A percentile compares a stretch with the other conserved stretches of the same genome.
Conservation (phyloP, 495 filamentous ascomycete species). For the Aspergillus bridgeri region DNA sequence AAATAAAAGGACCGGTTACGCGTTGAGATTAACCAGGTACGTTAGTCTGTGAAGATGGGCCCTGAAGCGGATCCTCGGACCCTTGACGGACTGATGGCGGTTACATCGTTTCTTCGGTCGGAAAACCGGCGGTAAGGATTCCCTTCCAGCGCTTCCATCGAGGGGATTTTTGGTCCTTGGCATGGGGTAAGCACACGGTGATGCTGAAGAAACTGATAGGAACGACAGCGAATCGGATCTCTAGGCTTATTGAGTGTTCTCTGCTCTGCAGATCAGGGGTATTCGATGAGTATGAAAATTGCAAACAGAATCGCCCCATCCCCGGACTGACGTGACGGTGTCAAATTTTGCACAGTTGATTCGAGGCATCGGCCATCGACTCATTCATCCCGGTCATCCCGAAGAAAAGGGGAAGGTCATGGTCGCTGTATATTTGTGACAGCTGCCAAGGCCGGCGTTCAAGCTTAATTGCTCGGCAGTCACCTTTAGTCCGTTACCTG, state of each 20-base stretch:
- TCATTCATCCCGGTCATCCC: background rate
- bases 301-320: background rate
- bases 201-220: background rate
- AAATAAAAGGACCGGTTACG: background rate
- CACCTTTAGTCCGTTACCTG: conserved; percentile 1
- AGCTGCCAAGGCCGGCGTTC: conserved; percentile 16
- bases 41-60: background rate
- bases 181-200: background rate
- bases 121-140: background rate
- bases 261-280: background rate
- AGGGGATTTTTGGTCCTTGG: background rate
- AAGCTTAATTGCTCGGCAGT: conserved; percentile 13
- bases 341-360: background rate
- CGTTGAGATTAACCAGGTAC: background rate
- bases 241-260: background rate
- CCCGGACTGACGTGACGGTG: background rate
- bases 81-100: background rate
- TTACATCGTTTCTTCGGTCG: background rate
- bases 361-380: background rate
- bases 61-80: background rate
- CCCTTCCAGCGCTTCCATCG: background rate
- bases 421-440: background rate
- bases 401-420: background rate
- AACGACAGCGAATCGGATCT: background rate
- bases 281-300: background rate